phyloP scores from a whole-genome alignment of 2,329 filamentous ascomycete genomes.

The Cladosporium sp. region DNA sequence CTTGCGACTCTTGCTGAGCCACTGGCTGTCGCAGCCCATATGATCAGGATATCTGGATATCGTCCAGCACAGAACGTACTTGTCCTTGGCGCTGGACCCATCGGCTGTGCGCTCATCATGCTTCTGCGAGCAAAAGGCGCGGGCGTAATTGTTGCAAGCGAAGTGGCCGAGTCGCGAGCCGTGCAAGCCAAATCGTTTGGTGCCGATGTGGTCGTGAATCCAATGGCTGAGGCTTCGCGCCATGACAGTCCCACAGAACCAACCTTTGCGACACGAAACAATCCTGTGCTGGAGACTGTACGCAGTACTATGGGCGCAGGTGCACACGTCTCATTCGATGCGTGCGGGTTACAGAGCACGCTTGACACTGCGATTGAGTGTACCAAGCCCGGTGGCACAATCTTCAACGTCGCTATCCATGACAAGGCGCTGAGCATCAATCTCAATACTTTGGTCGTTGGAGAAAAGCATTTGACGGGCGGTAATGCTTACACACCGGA shows the following conservation, averaged over 20 bases:
- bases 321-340: conserved; percentile 23
- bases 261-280: neutral
- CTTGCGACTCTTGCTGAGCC: conserved; percentile 23
- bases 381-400: conserved; percentile 23
- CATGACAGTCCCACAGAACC: conserved; percentile 11
- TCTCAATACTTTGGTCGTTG: conserved; percentile 22
- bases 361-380: conserved; percentile 16
- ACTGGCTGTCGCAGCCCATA: conserved; percentile 22
- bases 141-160: conserved; percentile 21
- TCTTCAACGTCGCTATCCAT: conserved; percentile 26
- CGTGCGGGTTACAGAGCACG: conserved; percentile 20
- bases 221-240: neutral
- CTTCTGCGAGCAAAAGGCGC: conserved; percentile 20
- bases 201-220: conserved; percentile 22
- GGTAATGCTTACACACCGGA: conserved; percentile 24
- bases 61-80: conserved; percentile 20
- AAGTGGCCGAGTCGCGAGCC: conserved; percentile 17
- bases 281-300: conserved; percentile 10
- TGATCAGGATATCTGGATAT: conserved; percentile 14
- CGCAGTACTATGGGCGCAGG: conserved; percentile 20
- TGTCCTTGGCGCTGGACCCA: conserved; percentile 23
- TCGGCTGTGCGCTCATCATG: conserved; percentile 22
- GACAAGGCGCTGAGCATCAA: conserved; percentile 24
- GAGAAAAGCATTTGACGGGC: conserved; percentile 22
- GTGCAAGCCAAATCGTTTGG: conserved; percentile 19